phyloP scores from a whole-genome alignment of 345 rosid species.

The Psidium guajava region DNA sequence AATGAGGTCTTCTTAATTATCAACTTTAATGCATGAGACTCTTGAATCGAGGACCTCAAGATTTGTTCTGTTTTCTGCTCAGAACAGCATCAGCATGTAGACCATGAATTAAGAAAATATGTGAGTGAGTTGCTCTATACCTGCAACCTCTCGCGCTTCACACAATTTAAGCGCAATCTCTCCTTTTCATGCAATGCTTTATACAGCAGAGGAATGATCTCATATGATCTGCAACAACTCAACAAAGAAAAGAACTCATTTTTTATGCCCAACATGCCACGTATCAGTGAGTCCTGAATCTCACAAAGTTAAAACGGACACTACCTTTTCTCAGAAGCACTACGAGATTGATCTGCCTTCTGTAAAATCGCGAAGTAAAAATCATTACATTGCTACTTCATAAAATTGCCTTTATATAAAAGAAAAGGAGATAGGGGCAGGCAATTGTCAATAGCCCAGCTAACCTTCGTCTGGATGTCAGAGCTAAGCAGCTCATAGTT shows the following conservation, averaged over 20 bases:
- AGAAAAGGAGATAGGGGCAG: not conserved
- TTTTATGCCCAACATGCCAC: not conserved
- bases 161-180: constrained; percentile 41
- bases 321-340: constrained; percentile 41
- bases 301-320: not conserved
- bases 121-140: constrained; percentile 20
- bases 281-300: not conserved
- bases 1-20: constrained; percentile 9
- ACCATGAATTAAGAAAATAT: not conserved
- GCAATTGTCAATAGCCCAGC: constrained; percentile 7
- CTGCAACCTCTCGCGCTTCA: constrained; percentile 46
- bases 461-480: constrained; percentile 62
- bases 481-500: constrained; percentile 39
- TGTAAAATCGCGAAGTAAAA: not conserved
- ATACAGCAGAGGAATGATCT: constrained; percentile 35
- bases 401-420: not conserved
- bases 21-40: constrained; percentile 41
- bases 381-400: not conserved
- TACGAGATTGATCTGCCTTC: constrained; percentile 15
- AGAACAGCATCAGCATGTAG: not conserved
- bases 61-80: constrained; percentile 47
- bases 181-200: constrained; percentile 60
- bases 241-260: not conserved
- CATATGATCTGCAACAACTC: constrained; percentile 47
- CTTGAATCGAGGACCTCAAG: constrained; percentile 34